phyloP scores from a whole-genome alignment of 768 basidiomycete species.

The Clavulina sp. region DNA sequence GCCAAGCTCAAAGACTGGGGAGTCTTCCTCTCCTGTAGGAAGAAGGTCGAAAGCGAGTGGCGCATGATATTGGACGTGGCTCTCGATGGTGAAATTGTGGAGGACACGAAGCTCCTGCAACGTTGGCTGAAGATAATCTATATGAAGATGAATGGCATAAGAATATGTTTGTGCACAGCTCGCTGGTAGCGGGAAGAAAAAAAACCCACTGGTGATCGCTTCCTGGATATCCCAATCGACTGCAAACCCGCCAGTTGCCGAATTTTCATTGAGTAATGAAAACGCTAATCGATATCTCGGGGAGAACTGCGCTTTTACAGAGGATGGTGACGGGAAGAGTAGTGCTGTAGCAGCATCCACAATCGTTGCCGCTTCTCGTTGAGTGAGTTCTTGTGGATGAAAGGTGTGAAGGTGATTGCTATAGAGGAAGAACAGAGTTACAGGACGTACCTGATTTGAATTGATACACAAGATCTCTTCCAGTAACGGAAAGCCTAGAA shows the following conservation, averaged over 20 bases:
- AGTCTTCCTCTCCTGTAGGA: too few species aligned
- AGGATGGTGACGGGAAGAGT: conserved; percentile 24
- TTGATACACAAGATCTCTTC: background rate
- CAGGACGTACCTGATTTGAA: background rate
- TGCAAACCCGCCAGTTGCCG: conserved; percentile 40
- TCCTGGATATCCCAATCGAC: conserved; percentile 55
- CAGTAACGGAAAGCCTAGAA: background rate
- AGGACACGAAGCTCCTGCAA: conserved; percentile 40
- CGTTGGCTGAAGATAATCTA: conserved; percentile 57
- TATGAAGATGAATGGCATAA: background rate
- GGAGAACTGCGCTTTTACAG: conserved; percentile 50
- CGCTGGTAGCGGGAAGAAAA: background rate
- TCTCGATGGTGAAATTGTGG: conserved; percentile 88
- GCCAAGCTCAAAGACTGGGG: conserved; percentile 47
- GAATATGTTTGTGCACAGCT: background rate
- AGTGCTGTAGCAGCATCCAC: conserved; percentile 21
- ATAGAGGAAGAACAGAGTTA: conserved; percentile 10
- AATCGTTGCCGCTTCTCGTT: background rate
- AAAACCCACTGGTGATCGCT: conserved; percentile 42
- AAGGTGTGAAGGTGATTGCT: conserved; percentile 1
- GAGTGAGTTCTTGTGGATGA: background rate
- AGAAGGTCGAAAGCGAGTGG: conserved; percentile 72
- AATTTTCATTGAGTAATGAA: conserved; percentile 82
- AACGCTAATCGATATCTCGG: conserved; percentile 77
- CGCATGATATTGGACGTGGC: conserved; percentile 83